Base-by-base conservation (phyloP, 768 basidiomycete genomes). In the Austroboletus eburneus region DNA sequence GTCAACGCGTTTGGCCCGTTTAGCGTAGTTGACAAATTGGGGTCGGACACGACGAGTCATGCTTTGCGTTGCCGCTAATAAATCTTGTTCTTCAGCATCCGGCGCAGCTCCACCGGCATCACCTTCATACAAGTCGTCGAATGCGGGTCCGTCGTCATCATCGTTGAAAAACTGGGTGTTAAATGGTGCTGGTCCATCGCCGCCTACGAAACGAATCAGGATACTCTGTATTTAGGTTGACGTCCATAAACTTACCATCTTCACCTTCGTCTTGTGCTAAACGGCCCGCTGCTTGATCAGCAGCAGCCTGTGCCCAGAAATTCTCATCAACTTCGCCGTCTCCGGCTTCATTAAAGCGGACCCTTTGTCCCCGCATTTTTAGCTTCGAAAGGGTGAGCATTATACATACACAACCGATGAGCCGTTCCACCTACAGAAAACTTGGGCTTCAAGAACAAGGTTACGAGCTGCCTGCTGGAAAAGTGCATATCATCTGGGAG, bases 401-500 rank as follows among this genome's bases (percentile, higher is more conserved):
- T 21, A 27, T 35, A 4, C 43, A 13, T n/a, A n/a, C n/a, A n/a
- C n/a, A 17, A 51, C 40, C n/a, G 51, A 35, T 7, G 18, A n/a
- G 10, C 13, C 22, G 12, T 14, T 35, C 32, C 14, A 70, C 87
- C 39, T 63, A 97, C 92, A 45, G 84, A 83, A 62, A 94, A 97
- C 63, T 92, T 92, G 29, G 95, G 95, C 68, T 99, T 99, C 61
- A 96, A 66, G 75, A 98, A 99, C 41, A 99, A 67, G 7, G 92
- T 85, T 17, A 99, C 80, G 12, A 99, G 76, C 57, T 96, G 89
- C 53, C 83, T 74, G 60, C 85, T 91, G 23, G 87, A 87, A 66
- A 99, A 99, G 65, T 97, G 94, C 87, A 95, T 94, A 63, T 99
- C 96, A 57, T 97, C 93, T 2, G 96, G 96, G 36, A 98, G 71